Evolutionary conservation across 148 eudicot genomes (phyloP), one percentile per base, ranked within the genome.

Genomic region (Camellia granthamiana): DNA sequence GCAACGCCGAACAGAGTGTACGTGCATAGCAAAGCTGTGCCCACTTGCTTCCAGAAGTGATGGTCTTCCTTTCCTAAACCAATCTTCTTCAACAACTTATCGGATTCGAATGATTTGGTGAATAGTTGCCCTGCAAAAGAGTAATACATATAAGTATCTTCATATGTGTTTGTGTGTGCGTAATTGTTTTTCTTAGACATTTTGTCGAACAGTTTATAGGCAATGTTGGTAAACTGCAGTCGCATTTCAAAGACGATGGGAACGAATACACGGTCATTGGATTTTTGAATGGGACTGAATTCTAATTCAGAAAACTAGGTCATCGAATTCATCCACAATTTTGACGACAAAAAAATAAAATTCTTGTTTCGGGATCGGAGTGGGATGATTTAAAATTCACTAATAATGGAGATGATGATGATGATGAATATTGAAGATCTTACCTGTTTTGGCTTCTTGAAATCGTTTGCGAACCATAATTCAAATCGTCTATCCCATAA

Each of bases 41-140:
- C 97, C 1, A 95, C 86, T 86, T 91, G 93, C 86, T 93, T 91
- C 98, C 98, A 95, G 74, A 93, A 95, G 78, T 87, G 60, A 84
- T 82, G 84, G 81, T 95, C 97, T 75, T 95, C 91, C 79, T 83
- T 91, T 49, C 97, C 98, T 67, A 95, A 10, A 6, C 98, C 98
- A 70, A 95, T 83, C 77, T 88, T 95, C 72, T 64, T 87, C 83
- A 91, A 70, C 75, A 82, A 80, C 63, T 78, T 89, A 78, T 89
- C 82, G 3, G 80, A 77, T 44, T 78, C 54, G 43, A 88, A 84
- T 6, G 88, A 75, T 46, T 85, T 89, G 72, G 56, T 77, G 85
- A 89, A 80, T 23, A 63, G 51, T 71, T 84, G 58, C 47, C 90
- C 92, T 89, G 30, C 65, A 10, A 21, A 80, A 6, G 30, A 43